Percentiles rank a stretch among this genome's conserved stretches.
Conservation (phyloP, 306 rosid species). For the Gillenia trifoliata region DNA sequence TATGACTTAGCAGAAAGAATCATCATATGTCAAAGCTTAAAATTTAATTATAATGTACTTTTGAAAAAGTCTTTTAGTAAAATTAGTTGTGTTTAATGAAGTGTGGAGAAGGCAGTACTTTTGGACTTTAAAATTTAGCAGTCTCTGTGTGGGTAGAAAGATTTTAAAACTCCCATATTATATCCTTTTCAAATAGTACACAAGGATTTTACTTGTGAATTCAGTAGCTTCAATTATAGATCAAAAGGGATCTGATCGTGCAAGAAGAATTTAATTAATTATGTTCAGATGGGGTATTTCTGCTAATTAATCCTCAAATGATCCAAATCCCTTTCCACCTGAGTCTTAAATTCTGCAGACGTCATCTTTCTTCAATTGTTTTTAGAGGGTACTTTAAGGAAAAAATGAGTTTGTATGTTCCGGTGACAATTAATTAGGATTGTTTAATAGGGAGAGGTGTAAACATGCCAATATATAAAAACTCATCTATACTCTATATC, state of each 20-base stretch:
- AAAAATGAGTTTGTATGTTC: background rate
- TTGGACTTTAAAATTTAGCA: conserved; percentile 2
- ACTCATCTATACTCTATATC: conserved; percentile 18
- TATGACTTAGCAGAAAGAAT: too few relatives aligned
- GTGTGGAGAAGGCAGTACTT: background rate
- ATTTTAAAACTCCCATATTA: background rate
- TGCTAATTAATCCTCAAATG: background rate
- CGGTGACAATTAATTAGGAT: background rate
- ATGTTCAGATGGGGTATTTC: background rate
- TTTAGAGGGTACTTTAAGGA: background rate
- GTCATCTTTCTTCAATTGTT: background rate
- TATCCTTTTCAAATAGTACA: conserved; percentile 13
- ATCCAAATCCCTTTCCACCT: background rate
- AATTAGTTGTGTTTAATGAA: too few relatives aligned
- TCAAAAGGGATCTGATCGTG: conserved; percentile 1
- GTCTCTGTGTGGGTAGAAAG: background rate
- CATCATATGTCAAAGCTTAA: too few relatives aligned
- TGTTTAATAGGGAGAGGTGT: background rate
- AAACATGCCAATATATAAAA: background rate
- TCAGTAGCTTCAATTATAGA: conserved; percentile 8
- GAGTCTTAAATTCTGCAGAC: background rate
- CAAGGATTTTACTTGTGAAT: conserved; percentile 9
- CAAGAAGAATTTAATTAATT: background rate
- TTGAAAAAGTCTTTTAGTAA: too few relatives aligned
- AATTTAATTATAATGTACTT: too few relatives aligned